phyloP scores from a whole-genome alignment of 2,329 filamentous ascomycete species.

The Aspergillus texensis region DNA sequence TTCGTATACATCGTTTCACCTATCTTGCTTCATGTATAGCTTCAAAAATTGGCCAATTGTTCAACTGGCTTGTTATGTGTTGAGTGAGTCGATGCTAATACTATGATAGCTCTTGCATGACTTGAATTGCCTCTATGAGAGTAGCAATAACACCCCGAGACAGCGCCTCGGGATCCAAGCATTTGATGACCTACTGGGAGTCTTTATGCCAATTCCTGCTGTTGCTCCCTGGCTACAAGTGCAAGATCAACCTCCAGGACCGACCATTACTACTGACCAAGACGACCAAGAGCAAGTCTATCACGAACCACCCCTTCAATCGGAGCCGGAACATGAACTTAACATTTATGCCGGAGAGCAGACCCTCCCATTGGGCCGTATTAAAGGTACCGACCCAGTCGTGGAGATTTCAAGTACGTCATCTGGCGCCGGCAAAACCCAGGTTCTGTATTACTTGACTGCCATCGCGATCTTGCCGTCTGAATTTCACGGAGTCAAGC shows the following conservation, averaged over 20 bases:
- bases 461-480: constrained; percentile 55
- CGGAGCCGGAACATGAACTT: not conserved
- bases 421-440: constrained; percentile 59
- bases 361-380: not conserved
- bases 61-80: not conserved
- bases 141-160: constrained; percentile 12
- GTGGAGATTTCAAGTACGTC: constrained; percentile 58
- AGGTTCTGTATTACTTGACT: constrained; percentile 60
- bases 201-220: constrained; percentile 34
- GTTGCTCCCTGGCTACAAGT: constrained; percentile 3
- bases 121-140: constrained; percentile 28
- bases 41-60: not conserved
- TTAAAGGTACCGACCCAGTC: constrained; percentile 35
- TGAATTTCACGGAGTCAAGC: constrained; percentile 27
- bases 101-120: constrained; percentile 33
- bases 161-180: constrained; percentile 47
- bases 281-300: constrained; percentile 7
- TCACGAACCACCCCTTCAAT: not conserved
- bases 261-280: constrained; percentile 15
- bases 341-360: constrained; percentile 1
- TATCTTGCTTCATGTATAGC: not conserved
- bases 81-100: constrained; percentile 7
- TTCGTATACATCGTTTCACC: constrained; percentile 26
- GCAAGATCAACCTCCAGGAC: constrained; percentile 7
- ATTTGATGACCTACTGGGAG: constrained; percentile 49